Evolutionary conservation across 768 basidiomycete genomes (phyloP).

Genomic region (Ramaria rubella): DNA sequence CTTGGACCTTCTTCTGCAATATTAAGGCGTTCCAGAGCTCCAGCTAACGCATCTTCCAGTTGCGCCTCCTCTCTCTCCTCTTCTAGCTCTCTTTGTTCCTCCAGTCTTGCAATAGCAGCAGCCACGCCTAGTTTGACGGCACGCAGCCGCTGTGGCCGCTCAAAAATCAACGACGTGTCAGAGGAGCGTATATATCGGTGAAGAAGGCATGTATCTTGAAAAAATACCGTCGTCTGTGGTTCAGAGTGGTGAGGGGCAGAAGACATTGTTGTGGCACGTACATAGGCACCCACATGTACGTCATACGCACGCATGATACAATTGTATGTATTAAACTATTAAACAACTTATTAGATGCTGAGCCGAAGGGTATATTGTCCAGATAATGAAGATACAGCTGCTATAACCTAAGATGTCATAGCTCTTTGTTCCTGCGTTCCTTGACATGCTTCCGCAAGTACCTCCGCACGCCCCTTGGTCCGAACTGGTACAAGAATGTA

Average conservation of each 20-base stretch:
- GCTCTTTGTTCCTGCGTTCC: conserved; percentile 27
- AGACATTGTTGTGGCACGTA: conserved; percentile 3
- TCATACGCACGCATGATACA: not conserved
- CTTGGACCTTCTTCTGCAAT: conserved; percentile 26
- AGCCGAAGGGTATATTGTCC: not conserved
- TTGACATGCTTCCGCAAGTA: conserved; percentile 38
- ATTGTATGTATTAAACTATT: not conserved
- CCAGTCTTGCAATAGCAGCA: conserved; percentile 69
- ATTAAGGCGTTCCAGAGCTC: conserved; percentile 40
- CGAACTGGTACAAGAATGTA: conserved; percentile 42
- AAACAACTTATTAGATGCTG: not conserved
- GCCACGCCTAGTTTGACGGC: conserved; percentile 80
- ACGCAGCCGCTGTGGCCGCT: conserved; percentile 82
- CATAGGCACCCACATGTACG: not conserved
- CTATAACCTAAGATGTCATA: conserved; percentile 15
- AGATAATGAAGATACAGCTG: not conserved
- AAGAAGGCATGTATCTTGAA: conserved; percentile 68
- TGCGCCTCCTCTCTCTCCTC: not conserved
- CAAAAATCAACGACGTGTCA: conserved; percentile 73
- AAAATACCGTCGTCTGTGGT: conserved; percentile 25
- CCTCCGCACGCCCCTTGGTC: conserved; percentile 49
- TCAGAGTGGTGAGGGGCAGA: not conserved
- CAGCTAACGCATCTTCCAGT: conserved; percentile 34
- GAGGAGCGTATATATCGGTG: conserved; percentile 75
- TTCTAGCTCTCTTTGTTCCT: conserved; percentile 23